These are phyloP conservation scores for Fomitopsis pinicola DNA, from an alignment of 1,284 basidiomycete species.

Conservation along the genomic window DNA sequence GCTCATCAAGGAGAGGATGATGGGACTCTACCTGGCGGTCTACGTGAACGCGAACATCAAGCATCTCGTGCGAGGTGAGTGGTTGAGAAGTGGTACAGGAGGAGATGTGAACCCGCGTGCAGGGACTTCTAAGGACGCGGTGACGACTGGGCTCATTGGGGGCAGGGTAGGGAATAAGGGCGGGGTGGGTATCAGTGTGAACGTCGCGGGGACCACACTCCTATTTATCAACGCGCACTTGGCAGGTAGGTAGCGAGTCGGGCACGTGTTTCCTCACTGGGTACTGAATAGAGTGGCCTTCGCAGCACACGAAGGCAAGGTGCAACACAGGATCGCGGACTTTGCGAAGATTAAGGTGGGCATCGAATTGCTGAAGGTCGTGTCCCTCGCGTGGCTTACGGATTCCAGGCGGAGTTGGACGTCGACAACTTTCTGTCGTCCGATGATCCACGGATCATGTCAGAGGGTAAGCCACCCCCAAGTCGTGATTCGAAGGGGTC, in stretches of 20 bases:
- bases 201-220: conserved; percentile 69
- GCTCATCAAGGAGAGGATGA: conserved; percentile 80
- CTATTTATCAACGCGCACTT: conserved; percentile 87
- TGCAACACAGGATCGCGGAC: conserved; percentile 66
- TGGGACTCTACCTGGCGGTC: conserved; percentile 80
- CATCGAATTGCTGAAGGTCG: not conserved
- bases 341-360: conserved; percentile 70
- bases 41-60: conserved; percentile 67
- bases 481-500: not conserved
- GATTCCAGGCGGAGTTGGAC: conserved; percentile 50
- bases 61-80: conserved; percentile 51
- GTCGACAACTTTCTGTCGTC: conserved; percentile 64
- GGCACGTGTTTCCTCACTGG: not conserved
- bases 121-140: conserved; percentile 69
- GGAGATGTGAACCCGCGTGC: not conserved
- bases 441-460: conserved; percentile 57
- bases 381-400: not conserved
- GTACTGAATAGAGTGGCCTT: not conserved
- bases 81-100: not conserved
- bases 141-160: conserved; percentile 83
- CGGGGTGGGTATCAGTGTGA: conserved; percentile 78
- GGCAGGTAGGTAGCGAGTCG: conserved; percentile 50
- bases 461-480: conserved; percentile 49
- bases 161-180: conserved; percentile 87
- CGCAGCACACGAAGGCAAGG: conserved; percentile 71